Conservation (phyloP, 2,329 filamentous ascomycete genomes). For the Paracoccidioides brasiliensis region DNA sequence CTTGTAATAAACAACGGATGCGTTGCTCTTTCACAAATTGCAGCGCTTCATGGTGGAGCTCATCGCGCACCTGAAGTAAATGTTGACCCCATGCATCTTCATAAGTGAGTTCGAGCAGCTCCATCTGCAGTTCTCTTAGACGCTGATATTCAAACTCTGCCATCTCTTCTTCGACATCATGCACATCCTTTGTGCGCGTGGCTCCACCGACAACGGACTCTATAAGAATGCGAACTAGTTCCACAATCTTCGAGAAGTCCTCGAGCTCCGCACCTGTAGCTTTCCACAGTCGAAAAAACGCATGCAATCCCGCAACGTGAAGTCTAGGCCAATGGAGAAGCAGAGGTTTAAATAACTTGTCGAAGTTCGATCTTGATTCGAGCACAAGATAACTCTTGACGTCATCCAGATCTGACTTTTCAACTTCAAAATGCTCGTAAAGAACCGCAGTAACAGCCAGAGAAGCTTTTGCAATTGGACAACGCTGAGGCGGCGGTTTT, state of each 20-base stretch:
- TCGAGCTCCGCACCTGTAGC: slow-evolving; percentile 68
- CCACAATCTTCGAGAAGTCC: slow-evolving; percentile 87
- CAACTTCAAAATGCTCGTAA: slow-evolving; percentile 92
- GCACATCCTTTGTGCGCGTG: slow-evolving; percentile 65
- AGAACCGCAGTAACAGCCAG: slow-evolving; percentile 75
- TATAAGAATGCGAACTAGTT: slow-evolving; percentile 77
- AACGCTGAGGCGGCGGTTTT: slow-evolving; percentile 56
- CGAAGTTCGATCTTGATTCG: slow-evolving; percentile 64
- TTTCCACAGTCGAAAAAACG: slow-evolving; percentile 90
- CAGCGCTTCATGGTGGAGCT: slow-evolving; percentile 77
- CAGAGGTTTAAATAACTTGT: slow-evolving; percentile 74
- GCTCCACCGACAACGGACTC: slow-evolving; percentile 81
- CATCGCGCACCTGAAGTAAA: slow-evolving; percentile 77
- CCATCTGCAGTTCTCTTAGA: slow-evolving; percentile 82
- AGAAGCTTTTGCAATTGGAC: slow-evolving; percentile 76
- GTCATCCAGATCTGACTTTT: slow-evolving; percentile 69
- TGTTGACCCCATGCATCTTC: slow-evolving; percentile 92
- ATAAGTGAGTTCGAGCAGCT: slow-evolving; percentile 77
- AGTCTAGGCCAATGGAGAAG: slow-evolving; percentile 86
- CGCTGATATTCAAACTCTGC: slow-evolving; percentile 66
- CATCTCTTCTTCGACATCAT: slow-evolving; percentile 81
- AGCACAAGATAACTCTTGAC: slow-evolving; percentile 59
- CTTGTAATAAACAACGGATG: slow-evolving; percentile 74
- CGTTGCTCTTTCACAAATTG: slow-evolving; percentile 97
- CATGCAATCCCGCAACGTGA: slow-evolving; percentile 71